A percentile compares a stretch with the other conserved stretches of the same genome.
Conservation (phyloP, 495 filamentous ascomycete genomes). For the Entonaema liquescens region DNA sequence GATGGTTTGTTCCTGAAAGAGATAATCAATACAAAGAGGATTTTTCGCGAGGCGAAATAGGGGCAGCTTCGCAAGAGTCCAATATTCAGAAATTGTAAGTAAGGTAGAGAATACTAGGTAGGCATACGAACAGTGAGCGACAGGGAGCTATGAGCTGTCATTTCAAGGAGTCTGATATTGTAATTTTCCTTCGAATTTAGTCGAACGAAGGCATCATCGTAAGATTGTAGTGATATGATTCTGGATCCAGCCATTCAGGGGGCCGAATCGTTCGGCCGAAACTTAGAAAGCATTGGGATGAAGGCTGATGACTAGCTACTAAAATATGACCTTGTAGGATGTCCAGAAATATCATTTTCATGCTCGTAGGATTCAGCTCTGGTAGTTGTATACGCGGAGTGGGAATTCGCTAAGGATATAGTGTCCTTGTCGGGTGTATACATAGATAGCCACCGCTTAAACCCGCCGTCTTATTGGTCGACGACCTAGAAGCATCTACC, state of each 20-base stretch:
- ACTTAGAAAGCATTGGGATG: neutral
- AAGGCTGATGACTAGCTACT: neutral
- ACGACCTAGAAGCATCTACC: no score
- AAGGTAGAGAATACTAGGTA: neutral
- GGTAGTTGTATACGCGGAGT: neutral
- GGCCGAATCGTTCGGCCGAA: conserved; percentile 5
- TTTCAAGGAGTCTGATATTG: neutral
- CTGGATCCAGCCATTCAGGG: neutral
- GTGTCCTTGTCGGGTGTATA: neutral
- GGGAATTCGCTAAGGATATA: neutral
- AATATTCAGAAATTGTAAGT: neutral
- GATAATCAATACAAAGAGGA: neutral
- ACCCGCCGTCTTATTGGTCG: no score
- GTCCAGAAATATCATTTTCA: neutral
- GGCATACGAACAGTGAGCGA: neutral
- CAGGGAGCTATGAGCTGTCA: neutral
- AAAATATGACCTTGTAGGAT: conserved; percentile 5
- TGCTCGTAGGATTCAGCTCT: neutral
- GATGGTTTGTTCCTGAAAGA: neutral
- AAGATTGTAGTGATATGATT: neutral
- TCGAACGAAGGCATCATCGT: neutral
- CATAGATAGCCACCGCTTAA: no score
- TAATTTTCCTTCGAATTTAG: neutral
- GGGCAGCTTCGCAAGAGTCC: neutral
- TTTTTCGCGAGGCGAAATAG: neutral